phyloP scores from a whole-genome alignment of 129 eudicot species.

The Helichrysum umbraculigerum region DNA sequence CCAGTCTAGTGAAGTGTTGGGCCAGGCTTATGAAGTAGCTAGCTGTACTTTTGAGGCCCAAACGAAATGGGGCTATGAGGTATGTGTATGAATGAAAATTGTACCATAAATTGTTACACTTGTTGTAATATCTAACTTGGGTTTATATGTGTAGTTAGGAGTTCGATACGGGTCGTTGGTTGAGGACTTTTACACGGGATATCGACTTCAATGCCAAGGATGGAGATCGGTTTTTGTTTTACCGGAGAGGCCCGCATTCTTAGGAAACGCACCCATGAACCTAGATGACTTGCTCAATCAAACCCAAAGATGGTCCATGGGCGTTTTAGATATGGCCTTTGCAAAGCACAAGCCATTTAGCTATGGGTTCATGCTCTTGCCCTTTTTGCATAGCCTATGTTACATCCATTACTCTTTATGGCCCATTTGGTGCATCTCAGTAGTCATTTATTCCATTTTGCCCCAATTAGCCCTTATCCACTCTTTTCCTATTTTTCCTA shows the following conservation, averaged over 20 bases:
- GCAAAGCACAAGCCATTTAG: constrained; percentile 30
- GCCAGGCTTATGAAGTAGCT: constrained; percentile 48
- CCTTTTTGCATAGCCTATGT: constrained; percentile 28
- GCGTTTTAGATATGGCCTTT: constrained; percentile 40
- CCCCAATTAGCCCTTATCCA: constrained; percentile 45
- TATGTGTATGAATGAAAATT: not conserved
- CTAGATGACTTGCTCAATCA: constrained; percentile 51
- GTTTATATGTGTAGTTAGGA: constrained; percentile 39
- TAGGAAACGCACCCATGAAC: constrained; percentile 52
- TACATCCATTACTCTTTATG: constrained; percentile 42
- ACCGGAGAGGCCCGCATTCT: constrained; percentile 45
- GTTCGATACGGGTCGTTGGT: constrained; percentile 53
- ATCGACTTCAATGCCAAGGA: constrained; percentile 43
- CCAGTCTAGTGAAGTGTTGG: constrained; percentile 20
- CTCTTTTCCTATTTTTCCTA: constrained; percentile 36
- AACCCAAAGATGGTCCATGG: constrained; percentile 51
- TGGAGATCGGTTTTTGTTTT: constrained; percentile 38
- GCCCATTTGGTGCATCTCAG: constrained; percentile 49
- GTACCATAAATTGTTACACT: not conserved
- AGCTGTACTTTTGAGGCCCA: constrained; percentile 40
- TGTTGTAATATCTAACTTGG: not conserved
- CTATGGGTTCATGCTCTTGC: constrained; percentile 28
- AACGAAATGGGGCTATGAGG: constrained; percentile 61
- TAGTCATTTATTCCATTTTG: constrained; percentile 42
- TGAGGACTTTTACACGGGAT: constrained; percentile 48